Percentiles rank a stretch among this genome's conserved stretches.
Conservation (phyloP, 2,329 filamentous ascomycete species). For the Cladobotryum mycophilum region DNA sequence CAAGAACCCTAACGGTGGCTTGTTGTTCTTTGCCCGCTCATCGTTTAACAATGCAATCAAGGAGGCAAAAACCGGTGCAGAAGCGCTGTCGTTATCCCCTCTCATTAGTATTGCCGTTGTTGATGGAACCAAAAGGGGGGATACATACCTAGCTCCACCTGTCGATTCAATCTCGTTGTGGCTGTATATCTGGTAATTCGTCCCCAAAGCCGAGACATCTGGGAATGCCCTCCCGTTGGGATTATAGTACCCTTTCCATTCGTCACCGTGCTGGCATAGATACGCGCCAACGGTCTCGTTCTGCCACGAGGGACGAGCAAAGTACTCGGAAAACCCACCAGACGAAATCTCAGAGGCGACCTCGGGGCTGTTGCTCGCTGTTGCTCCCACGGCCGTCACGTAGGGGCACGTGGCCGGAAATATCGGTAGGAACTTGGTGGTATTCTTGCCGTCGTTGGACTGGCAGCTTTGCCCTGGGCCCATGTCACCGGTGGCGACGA, state of each 20-base stretch:
- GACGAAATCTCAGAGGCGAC: slow-evolving; percentile 45
- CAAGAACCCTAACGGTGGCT: slow-evolving; percentile 50
- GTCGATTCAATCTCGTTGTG: slow-evolving; percentile 19
- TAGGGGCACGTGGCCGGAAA: slow-evolving; percentile 47
- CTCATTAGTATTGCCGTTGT: neutral
- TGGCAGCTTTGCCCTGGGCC: slow-evolving; percentile 32
- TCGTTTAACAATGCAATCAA: slow-evolving; percentile 62
- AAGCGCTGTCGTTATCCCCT: slow-evolving; percentile 34
- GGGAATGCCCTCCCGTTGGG: slow-evolving; percentile 51
- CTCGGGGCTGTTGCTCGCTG: slow-evolving; percentile 45
- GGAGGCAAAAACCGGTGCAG: slow-evolving; percentile 55
- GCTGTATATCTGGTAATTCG: slow-evolving; percentile 27
- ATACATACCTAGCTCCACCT: slow-evolving; percentile 29
- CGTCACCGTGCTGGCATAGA: slow-evolving; percentile 33
- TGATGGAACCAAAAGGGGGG: neutral
- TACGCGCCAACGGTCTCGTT: slow-evolving; percentile 41
- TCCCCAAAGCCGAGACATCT: slow-evolving; percentile 52
- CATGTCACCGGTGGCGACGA: slow-evolving; percentile 57
- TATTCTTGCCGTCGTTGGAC: slow-evolving; percentile 30
- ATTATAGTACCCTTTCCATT: slow-evolving; percentile 45
- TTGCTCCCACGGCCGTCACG: slow-evolving; percentile 57
- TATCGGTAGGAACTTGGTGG: slow-evolving; percentile 26
- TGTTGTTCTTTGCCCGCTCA: slow-evolving; percentile 48
- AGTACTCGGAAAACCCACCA: slow-evolving; percentile 45
- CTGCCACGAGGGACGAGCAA: slow-evolving; percentile 38